Conservation (phyloP, 2,329 filamentous ascomycete genomes). For the Cordyceps fumosorosea region DNA sequence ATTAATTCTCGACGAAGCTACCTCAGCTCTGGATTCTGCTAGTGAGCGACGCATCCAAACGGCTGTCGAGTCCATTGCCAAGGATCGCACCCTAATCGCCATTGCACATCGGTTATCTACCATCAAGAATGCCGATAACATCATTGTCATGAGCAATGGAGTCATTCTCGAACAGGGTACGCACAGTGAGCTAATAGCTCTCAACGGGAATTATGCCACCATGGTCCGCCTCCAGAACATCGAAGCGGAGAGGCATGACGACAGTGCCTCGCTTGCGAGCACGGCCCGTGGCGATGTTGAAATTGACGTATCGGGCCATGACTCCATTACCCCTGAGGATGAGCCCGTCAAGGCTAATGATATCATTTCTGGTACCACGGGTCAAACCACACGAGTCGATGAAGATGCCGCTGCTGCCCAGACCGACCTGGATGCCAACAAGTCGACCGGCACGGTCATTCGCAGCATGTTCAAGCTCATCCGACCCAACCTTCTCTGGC, state of each 20-base stretch:
- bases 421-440: conserved; percentile 31
- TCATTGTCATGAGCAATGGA: conserved; percentile 58
- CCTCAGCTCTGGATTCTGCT: conserved; percentile 52
- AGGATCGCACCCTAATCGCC: conserved; percentile 56
- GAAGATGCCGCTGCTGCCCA: conserved; percentile 21
- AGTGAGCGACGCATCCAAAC: conserved; percentile 49
- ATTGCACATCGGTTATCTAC: conserved; percentile 59
- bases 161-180: conserved; percentile 57
- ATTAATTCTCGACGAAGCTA: conserved; percentile 56
- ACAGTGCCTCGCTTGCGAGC: conserved; percentile 25
- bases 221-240: conserved; percentile 42
- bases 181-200: conserved; percentile 51
- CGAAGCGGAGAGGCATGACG: conserved; percentile 24
- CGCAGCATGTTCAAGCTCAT: conserved; percentile 31
- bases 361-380: conserved; percentile 20
- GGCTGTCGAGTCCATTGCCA: conserved; percentile 38
- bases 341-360: conserved; percentile 32
- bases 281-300: conserved; percentile 34
- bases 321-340: conserved; percentile 32
- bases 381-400: conserved; percentile 32
- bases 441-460: conserved; percentile 33
- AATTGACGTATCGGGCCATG: conserved; percentile 28
- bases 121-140: conserved; percentile 58
- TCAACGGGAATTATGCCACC: conserved; percentile 43
- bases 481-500: conserved; percentile 32